Conservation (phyloP, 768 basidiomycete genomes). For the Glaciozyma antarctica region DNA sequence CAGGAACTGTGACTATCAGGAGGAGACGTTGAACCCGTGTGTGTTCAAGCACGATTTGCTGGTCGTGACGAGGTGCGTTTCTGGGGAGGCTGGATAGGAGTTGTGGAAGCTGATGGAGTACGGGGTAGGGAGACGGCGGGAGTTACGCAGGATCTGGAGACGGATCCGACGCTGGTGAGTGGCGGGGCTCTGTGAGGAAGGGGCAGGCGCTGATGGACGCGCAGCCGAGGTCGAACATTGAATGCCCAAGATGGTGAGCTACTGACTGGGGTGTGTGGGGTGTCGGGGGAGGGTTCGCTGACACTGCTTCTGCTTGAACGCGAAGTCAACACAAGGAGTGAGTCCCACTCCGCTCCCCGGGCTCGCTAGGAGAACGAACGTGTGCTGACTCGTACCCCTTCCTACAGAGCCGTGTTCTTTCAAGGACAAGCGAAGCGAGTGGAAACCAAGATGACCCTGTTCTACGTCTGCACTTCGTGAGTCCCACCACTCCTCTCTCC, state of each 20-base stretch:
- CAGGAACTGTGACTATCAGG: constrained; percentile 77
- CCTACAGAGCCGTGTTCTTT: constrained; percentile 74
- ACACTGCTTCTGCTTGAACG: no score
- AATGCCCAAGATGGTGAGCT: constrained; percentile 59
- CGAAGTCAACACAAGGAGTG: constrained; percentile 32
- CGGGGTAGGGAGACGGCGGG: constrained; percentile 75
- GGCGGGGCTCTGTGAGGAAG: not conserved
- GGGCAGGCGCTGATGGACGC: constrained; percentile 1
- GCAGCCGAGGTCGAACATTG: constrained; percentile 72
- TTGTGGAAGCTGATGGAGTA: not conserved
- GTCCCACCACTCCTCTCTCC: not conserved
- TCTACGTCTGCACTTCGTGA: constrained; percentile 57
- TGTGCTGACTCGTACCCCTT: not conserved
- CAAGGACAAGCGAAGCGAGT: constrained; percentile 97
- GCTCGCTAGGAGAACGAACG: no score
- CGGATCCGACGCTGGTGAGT: constrained; percentile 74
- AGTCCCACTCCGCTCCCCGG: constrained; percentile 11
- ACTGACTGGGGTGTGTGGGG: no score
- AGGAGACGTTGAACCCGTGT: constrained; percentile 74
- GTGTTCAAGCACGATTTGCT: constrained; percentile 90
- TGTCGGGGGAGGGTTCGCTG: not conserved
- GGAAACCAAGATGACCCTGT: constrained; percentile 87
- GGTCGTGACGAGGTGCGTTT: constrained; percentile 72
- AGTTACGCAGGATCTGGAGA: constrained; percentile 73
- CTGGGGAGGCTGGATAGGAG: no score